Evolutionary conservation across 192 early-diverging fungal species (phyloP).

Genomic region (Backusella tuberculispora): DNA sequence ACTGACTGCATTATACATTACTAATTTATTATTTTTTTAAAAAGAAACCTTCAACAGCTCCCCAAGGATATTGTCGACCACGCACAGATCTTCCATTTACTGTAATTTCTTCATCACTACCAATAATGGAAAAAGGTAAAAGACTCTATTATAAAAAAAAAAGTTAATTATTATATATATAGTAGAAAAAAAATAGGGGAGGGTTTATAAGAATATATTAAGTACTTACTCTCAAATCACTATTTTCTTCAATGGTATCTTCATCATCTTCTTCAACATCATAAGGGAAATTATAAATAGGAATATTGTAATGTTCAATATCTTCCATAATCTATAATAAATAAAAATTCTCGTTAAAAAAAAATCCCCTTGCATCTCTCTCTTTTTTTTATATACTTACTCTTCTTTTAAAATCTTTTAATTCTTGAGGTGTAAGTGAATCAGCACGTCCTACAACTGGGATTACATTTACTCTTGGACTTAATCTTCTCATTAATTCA

Average conservation of each 20-base stretch:
- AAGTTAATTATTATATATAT: neutral
- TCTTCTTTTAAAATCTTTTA: conserved; percentile 86
- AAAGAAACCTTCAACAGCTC: conserved; percentile 75
- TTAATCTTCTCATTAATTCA: conserved; percentile 90
- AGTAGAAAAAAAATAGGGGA: no score
- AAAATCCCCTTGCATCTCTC: conserved; percentile 38
- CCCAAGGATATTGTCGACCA: conserved; percentile 95
- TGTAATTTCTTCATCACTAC: conserved; percentile 87
- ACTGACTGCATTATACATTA: neutral
- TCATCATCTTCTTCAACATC: conserved; percentile 96
- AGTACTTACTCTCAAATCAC: conserved; percentile 72
- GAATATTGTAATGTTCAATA: conserved; percentile 93
- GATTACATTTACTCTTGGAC: conserved; percentile 92
- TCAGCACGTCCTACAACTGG: conserved; percentile 96
- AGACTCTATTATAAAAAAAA: conserved; percentile 42
- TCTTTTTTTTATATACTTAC: conserved; percentile 16
- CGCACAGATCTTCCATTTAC: conserved; percentile 90
- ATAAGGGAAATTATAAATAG: conserved; percentile 97
- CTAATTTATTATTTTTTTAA: neutral
- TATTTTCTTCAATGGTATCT: conserved; percentile 98
- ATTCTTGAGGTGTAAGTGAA: conserved; percentile 85
- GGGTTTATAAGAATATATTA: neutral
- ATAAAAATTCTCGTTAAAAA: conserved; percentile 49
- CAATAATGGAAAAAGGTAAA: conserved; percentile 96
- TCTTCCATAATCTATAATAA: conserved; percentile 85